Evolutionary conservation across 1,139 yeast genomes (phyloP), one percentile per base, ranked within the genome.

Genomic region (Blastobotrys persicus): DNA sequence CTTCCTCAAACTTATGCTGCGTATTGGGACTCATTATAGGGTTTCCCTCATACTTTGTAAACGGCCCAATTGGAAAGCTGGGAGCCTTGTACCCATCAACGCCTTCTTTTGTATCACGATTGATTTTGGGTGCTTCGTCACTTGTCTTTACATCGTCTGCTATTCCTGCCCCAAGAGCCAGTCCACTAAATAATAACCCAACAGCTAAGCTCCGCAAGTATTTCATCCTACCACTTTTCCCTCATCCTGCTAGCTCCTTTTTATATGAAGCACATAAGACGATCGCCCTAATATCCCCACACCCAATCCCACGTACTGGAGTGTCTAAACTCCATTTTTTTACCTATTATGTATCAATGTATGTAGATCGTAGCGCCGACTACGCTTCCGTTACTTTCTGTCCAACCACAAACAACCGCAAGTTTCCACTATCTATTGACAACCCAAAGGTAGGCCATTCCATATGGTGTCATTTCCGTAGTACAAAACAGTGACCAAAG

Each of bases 61-160:
- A 50, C 12, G 53, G 53, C 20, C 46, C 49, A 33, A 50, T 48
- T 5, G 53, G 53, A 39, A 50, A 50, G 4, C 11, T 32, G n/a
- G 53, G 48, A 18, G 49, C 23, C 16, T 19, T 13, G 42, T 47
- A 44, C 9, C 28, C 28, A 16, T 44, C 42, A 9, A 17, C 31
- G 7, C 42, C 46, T 33, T 43, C 42, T 4, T 12, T 20, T 7
- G 46, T 16, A 12, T 43, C 16, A 31, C 16, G 12, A 20, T 33
- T 31, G 17, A 43, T 33, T 16, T 7, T 39, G 4, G 42, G 42
- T 18, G 31, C 16, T 19, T 17, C 23, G 13, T 18, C 31, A 11
- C 28, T 23, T 9, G 28, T 23, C 28, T 23, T 23, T 9, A 23
- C 28, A 23, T 23, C 28, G 9, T 9, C 28, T 6, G 28, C 28